Percentiles rank a stretch among this genome's conserved stretches.
phyloP scores from a whole-genome alignment of 371 early-diverging fungal genomes.

The Circinella umbellata region DNA sequence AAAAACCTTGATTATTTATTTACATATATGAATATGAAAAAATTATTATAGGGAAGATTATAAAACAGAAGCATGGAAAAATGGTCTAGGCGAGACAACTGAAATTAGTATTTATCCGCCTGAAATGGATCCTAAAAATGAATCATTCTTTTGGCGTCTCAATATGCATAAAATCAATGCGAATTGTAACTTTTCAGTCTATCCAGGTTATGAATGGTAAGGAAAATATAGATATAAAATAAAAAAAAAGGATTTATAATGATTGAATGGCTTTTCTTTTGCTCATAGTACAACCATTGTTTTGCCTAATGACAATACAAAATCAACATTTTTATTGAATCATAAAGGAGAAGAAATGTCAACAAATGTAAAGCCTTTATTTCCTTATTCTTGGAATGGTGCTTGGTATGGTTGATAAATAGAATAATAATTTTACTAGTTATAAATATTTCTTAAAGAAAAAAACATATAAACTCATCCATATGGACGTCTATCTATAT shows the following conservation, averaged over 20 bases:
- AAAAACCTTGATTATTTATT: too few relatives aligned
- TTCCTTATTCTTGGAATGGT: constrained; percentile 69
- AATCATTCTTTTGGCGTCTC: constrained; percentile 70
- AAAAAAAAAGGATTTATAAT: background rate
- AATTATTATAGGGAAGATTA: constrained; percentile 28
- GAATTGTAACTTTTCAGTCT: constrained; percentile 65
- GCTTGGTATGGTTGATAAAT: constrained; percentile 49
- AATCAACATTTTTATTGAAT: constrained; percentile 47
- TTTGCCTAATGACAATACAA: constrained; percentile 31
- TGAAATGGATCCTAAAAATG: constrained; percentile 50
- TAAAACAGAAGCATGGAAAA: constrained; percentile 64
- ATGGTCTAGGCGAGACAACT: constrained; percentile 68
- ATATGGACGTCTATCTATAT: too few relatives aligned
- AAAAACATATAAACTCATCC: too few relatives aligned
- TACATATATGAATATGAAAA: too few relatives aligned
- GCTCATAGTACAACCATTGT: constrained; percentile 40
- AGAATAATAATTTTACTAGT: background rate
- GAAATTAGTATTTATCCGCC: constrained; percentile 69
- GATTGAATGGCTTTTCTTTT: background rate
- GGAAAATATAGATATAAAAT: background rate
- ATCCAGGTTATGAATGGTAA: constrained; percentile 68
- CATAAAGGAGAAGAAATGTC: constrained; percentile 65
- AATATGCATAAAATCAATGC: constrained; percentile 56
- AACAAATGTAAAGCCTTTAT: constrained; percentile 57
- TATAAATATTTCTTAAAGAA: too few relatives aligned